Percentiles rank a stretch among this genome's conserved stretches.
Evolutionary conservation across 2,329 filamentous ascomycete genomes (phyloP).

Genomic region (Colletotrichum karsti): DNA sequence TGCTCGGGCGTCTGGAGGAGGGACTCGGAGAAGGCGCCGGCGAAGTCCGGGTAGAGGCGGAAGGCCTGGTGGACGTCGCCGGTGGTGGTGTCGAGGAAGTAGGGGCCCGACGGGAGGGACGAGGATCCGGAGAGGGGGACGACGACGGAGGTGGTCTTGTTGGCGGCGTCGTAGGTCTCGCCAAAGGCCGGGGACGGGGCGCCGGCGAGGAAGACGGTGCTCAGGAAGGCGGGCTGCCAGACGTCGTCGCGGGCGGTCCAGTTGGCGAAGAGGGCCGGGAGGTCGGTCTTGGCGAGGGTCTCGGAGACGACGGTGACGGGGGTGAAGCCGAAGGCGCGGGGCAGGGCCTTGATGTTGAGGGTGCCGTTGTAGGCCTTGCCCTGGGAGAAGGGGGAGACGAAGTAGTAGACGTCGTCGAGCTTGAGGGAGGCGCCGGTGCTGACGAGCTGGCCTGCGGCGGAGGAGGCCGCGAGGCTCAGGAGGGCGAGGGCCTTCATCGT

Average conservation of each 20-base stretch:
- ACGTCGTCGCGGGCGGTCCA: constrained; percentile 41
- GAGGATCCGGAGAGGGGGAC: constrained; percentile 29
- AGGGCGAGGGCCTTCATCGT: constrained; percentile 22
- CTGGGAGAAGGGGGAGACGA: constrained; percentile 41
- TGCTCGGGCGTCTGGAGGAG: constrained; percentile 41
- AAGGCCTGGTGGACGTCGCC: constrained; percentile 43
- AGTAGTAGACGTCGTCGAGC: constrained; percentile 41
- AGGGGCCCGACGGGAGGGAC: constrained; percentile 42
- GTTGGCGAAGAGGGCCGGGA: constrained; percentile 37
- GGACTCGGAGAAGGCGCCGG: constrained; percentile 40
- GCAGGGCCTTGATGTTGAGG: constrained; percentile 29
- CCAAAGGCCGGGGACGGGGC: not conserved
- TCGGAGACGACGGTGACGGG: constrained; percentile 43
- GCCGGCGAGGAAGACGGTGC: constrained; percentile 32
- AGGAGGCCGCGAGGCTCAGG: constrained; percentile 23
- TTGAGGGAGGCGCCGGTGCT: constrained; percentile 40
- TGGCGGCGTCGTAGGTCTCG: constrained; percentile 14
- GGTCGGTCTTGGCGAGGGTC: constrained; percentile 26
- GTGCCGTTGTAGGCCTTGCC: constrained; percentile 34
- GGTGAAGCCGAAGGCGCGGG: constrained; percentile 40
- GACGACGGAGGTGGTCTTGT: constrained; percentile 27
- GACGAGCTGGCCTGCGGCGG: constrained; percentile 34
- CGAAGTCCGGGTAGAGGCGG: constrained; percentile 45
- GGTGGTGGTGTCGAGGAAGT: constrained; percentile 43
- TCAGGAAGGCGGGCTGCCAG: constrained; percentile 35